A percentile compares a stretch with the other conserved stretches of the same genome.
Conservation (phyloP, 2,329 filamentous ascomycete species). For the Fusarium mundagurra region DNA sequence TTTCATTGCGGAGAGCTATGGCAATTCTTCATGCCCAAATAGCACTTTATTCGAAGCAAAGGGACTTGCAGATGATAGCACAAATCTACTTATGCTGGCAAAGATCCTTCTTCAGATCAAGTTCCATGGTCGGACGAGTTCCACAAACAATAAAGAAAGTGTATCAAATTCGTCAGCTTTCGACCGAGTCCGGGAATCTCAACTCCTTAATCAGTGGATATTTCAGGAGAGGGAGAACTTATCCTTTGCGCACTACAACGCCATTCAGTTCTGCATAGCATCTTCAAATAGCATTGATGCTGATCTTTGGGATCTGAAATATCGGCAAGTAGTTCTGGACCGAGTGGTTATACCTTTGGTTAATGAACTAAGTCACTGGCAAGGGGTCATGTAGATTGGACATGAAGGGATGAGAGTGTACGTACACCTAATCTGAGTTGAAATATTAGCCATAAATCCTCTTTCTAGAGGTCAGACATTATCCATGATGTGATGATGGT, state of each 20-base stretch:
- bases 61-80: neutral
- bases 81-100: neutral
- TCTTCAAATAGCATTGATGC: neutral
- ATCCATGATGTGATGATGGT: neutral
- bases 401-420: rapidly evolving
- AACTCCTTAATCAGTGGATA: neutral
- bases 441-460: neutral
- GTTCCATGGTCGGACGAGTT: neutral
- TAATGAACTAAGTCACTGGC: neutral
- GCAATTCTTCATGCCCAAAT: rapidly evolving
- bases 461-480: neutral
- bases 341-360: neutral
- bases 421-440: rapidly evolving
- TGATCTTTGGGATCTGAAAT: neutral
- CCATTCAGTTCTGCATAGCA: neutral
- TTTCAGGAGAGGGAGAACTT: neutral
- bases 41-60: rapidly evolving
- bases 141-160: neutral
- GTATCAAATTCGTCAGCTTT: rapidly evolving
- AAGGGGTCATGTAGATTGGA: neutral
- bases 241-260: neutral
- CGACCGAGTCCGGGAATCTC: neutral
- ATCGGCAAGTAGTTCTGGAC: neutral
- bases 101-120: neutral
- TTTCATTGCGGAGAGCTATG: neutral